These are phyloP conservation scores for Coleophoma cylindrospora DNA, from an alignment of 2,329 filamentous ascomycete species.

Conservation along the genomic window DNA sequence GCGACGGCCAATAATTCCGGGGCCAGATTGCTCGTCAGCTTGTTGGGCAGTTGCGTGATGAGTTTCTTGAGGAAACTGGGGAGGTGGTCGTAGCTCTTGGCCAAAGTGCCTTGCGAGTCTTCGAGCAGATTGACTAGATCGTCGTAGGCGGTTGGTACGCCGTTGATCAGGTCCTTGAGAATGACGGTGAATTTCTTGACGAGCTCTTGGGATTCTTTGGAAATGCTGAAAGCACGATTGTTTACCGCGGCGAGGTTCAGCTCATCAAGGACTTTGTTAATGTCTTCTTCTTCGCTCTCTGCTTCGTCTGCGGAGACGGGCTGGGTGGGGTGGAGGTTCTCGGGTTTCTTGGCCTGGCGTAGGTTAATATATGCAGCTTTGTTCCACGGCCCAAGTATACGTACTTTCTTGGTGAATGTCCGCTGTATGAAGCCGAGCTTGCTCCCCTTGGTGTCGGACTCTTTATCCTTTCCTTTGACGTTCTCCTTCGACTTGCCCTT, in stretches of 20 bases:
- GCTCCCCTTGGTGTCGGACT: conserved; percentile 23
- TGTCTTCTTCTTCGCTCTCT: conserved; percentile 59
- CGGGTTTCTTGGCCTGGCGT: conserved; percentile 29
- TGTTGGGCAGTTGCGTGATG: conserved; percentile 77
- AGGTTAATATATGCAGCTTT: conserved; percentile 3
- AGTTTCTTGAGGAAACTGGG: conserved; percentile 80
- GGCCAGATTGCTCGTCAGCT: conserved; percentile 69
- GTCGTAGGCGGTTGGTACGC: conserved; percentile 87
- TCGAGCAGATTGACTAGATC: conserved; percentile 68
- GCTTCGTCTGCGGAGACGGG: conserved; percentile 34
- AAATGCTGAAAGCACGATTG: conserved; percentile 79
- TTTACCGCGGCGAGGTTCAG: conserved; percentile 80
- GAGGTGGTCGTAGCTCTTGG: conserved; percentile 58
- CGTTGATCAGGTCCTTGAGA: conserved; percentile 87
- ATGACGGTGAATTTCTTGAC: conserved; percentile 82
- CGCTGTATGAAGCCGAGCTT: conserved; percentile 33
- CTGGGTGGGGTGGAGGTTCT: conserved; percentile 30
- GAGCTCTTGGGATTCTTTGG: conserved; percentile 77
- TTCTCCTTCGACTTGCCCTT: conserved; percentile 28
- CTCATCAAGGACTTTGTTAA: conserved; percentile 74
- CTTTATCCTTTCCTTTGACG: conserved; percentile 23
- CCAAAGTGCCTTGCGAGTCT: conserved; percentile 56
- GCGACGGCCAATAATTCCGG: conserved; percentile 80
- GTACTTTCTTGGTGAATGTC: conserved; percentile 20
- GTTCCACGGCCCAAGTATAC: not conserved